These are phyloP conservation scores for Scedosporium boydii DNA, from an alignment of 2,329 filamentous ascomycete genomes.

Conservation along the genomic window DNA sequence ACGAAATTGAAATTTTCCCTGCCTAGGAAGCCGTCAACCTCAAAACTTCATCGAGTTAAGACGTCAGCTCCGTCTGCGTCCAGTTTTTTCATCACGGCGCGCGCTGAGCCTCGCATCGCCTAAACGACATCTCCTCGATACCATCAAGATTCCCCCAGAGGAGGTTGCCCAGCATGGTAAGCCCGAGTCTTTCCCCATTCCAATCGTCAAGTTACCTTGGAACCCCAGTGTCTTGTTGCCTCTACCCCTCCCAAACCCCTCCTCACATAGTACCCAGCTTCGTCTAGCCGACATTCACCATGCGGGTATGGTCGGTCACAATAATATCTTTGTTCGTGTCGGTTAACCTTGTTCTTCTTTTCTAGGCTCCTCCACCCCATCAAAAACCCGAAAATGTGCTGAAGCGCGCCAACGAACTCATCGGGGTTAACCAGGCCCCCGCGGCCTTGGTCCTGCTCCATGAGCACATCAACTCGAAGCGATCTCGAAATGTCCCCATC, in stretches of 20 bases:
- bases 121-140: slow-evolving; percentile 5
- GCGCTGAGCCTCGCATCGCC: neutral
- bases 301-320: neutral
- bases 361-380: slow-evolving; percentile 85
- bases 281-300: neutral
- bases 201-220: neutral
- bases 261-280: neutral
- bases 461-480: slow-evolving; percentile 98
- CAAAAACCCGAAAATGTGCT: slow-evolving; percentile 99
- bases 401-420: slow-evolving; percentile 96
- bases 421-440: slow-evolving; percentile 87
- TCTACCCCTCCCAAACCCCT: slow-evolving; percentile 9
- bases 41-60: neutral
- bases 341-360: neutral
- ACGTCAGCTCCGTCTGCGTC: slow-evolving; percentile 2
- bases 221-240: slow-evolving; percentile 4
- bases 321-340: neutral
- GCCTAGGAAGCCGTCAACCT: slow-evolving; percentile 1
- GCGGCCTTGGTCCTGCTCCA: slow-evolving; percentile 91
- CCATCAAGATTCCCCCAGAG: slow-evolving; percentile 2
- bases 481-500: slow-evolving; percentile 95
- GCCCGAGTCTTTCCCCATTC: slow-evolving; percentile 5
- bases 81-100: neutral
- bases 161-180: slow-evolving; percentile 21
- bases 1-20: slow-evolving; percentile 7